phyloP scores from a whole-genome alignment of 345 rosid species.

The Salix koriyanagi region DNA sequence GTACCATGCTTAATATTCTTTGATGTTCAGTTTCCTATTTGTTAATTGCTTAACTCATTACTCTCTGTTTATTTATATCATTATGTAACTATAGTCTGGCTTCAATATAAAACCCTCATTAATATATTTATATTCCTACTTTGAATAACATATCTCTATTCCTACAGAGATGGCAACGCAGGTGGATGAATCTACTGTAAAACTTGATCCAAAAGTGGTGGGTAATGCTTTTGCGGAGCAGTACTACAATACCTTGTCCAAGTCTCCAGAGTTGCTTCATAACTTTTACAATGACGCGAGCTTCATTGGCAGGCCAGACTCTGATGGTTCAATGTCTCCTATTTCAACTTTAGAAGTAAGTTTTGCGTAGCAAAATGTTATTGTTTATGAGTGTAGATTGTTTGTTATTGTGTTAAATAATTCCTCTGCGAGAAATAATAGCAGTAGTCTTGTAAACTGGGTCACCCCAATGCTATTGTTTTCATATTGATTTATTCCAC shows the following conservation, averaged over 20 bases:
- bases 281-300: slow-evolving; percentile 20
- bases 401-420: background rate
- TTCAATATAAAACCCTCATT: background rate
- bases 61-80: background rate
- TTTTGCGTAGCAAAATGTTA: background rate
- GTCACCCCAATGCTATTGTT: background rate
- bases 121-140: background rate
- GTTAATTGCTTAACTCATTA: background rate
- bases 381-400: background rate
- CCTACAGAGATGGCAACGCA: slow-evolving; percentile 13
- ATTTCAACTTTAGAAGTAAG: slow-evolving; percentile 24
- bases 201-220: slow-evolving; percentile 13
- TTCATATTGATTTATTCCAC: background rate
- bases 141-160: background rate
- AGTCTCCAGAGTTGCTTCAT: slow-evolving; percentile 17
- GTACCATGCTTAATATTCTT: background rate
- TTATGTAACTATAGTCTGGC: background rate
- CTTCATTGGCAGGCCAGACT: slow-evolving; percentile 17
- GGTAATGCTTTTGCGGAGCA: slow-evolving; percentile 29
- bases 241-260: slow-evolving; percentile 15
- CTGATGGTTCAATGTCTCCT: slow-evolving; percentile 13
- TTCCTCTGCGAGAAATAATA: background rate
- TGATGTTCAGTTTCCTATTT: background rate
- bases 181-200: slow-evolving; percentile 1
- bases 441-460: background rate